Percentiles rank a stretch among this genome's conserved stretches.
phyloP scores from a whole-genome alignment of 75 land plant genomes.

The Picea sitchensis region DNA sequence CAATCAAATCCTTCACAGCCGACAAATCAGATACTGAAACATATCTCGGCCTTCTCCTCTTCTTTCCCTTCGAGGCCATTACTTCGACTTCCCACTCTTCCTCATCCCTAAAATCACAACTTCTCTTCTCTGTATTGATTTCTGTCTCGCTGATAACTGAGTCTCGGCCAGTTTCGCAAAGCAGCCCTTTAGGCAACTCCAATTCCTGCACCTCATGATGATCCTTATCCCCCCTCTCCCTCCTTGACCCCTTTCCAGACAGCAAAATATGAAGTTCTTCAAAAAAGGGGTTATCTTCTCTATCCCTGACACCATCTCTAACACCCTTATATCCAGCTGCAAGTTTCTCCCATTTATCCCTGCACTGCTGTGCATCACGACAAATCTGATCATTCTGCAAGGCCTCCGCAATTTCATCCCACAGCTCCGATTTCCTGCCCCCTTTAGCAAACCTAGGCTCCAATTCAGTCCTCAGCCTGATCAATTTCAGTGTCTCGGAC shows the following conservation, averaged over 20 bases:
- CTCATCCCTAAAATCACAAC: constrained; percentile 4
- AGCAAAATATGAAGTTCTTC: constrained; percentile 33
- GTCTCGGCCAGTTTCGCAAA: not conserved
- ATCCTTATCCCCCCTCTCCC: constrained; percentile 18
- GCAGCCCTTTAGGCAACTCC: constrained; percentile 17
- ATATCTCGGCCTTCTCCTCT: constrained; percentile 12
- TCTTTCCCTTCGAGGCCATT: constrained; percentile 5
- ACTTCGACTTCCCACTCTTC: not conserved
- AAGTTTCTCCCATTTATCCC: constrained; percentile 51
- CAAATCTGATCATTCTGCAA: constrained; percentile 24
- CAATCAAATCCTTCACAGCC: constrained; percentile 15
- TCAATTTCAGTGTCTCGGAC: constrained; percentile 33
- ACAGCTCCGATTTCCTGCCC: constrained; percentile 41
- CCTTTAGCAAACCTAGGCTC: constrained; percentile 43
- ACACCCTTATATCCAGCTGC: constrained; percentile 48
- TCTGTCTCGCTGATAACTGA: not conserved
- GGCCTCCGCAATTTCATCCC: constrained; percentile 42
- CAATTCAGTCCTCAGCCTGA: constrained; percentile 26
- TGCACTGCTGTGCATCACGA: constrained; percentile 39
- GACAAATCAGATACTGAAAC: constrained; percentile 29
- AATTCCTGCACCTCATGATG: constrained; percentile 7
- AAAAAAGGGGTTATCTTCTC: constrained; percentile 42
- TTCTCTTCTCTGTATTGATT: constrained; percentile 11
- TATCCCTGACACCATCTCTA: constrained; percentile 34
- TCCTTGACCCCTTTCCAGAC: constrained; percentile 25